These are phyloP conservation scores for Fusarium buxicola DNA, from an alignment of 2,329 filamentous ascomycete genomes.

Conservation along the genomic window DNA sequence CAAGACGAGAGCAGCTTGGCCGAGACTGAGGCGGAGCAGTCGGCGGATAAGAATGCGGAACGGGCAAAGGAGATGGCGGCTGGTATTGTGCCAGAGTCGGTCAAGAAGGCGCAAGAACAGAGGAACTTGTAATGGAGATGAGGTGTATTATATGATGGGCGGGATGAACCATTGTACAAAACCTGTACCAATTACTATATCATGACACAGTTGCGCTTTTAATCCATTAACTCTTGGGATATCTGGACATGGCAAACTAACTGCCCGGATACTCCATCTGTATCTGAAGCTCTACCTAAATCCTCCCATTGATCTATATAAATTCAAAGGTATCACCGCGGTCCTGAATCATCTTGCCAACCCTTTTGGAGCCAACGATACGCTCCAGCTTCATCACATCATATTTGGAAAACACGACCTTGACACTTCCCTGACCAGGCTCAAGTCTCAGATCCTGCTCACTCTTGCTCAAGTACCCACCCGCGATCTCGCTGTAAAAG, in stretches of 20 bases:
- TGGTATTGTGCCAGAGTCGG: conserved; percentile 46
- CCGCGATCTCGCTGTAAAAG: conserved; percentile 83
- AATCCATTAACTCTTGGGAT: conserved; percentile 19
- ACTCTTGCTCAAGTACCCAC: conserved; percentile 72
- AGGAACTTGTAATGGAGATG: conserved; percentile 36
- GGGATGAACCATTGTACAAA: conserved; percentile 46
- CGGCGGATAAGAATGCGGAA: conserved; percentile 47
- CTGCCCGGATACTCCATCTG: conserved; percentile 5
- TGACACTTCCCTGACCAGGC: conserved; percentile 69
- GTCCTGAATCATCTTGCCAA: conserved; percentile 85
- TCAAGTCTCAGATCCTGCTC: conserved; percentile 66
- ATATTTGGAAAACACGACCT: conserved; percentile 84
- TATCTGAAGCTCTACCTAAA: conserved; percentile 12
- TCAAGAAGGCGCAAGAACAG: conserved; percentile 39
- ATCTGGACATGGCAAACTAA: not conserved
- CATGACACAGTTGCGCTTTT: conserved; percentile 33
- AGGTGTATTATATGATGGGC: conserved; percentile 40
- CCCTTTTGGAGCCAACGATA: conserved; percentile 83
- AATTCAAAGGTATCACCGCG: conserved; percentile 95
- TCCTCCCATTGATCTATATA: conserved; percentile 63
- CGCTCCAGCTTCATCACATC: conserved; percentile 91
- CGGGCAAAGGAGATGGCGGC: conserved; percentile 50
- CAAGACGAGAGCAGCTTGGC: conserved; percentile 31
- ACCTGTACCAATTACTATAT: conserved; percentile 46
- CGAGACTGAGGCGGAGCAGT: conserved; percentile 27